These are phyloP conservation scores for Coemansia sp. DNA, from an alignment of 192 early-diverging fungal species.

Conservation along the genomic window DNA sequence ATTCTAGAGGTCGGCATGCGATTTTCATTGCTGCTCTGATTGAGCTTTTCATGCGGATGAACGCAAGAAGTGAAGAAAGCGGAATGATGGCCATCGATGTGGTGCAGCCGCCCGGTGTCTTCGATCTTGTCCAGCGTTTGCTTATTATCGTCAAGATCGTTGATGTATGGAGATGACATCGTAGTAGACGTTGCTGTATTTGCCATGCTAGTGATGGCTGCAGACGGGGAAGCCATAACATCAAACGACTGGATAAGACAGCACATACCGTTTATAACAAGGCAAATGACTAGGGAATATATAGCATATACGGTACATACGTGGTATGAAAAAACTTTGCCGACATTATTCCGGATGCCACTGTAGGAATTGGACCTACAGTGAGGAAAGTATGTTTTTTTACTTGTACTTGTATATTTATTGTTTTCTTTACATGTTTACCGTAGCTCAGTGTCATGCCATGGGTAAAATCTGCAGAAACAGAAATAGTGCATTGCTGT, in stretches of 20 bases:
- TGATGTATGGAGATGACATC: background rate
- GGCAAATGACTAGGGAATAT: background rate
- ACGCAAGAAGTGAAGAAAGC: no score
- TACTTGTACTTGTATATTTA: no score
- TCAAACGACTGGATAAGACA: background rate
- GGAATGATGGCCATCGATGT: background rate
- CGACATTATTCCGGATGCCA: background rate
- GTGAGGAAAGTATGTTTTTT: no score
- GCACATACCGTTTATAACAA: background rate
- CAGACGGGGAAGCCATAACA: background rate
- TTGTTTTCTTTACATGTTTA: no score
- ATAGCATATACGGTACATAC: background rate
- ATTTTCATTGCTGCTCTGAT: slow-evolving; percentile 2
- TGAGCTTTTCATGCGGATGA: background rate
- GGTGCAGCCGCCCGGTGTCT: background rate
- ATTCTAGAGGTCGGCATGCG: background rate
- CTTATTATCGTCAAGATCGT: background rate
- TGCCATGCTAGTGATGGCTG: slow-evolving; percentile 2
- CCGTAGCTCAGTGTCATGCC: no score
- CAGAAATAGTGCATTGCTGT: no score
- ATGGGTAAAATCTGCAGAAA: no score
- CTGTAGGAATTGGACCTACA: background rate
- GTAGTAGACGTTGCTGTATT: background rate
- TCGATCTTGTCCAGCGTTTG: no score
- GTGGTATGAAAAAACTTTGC: background rate